A percentile compares a stretch with the other conserved stretches of the same genome.
Evolutionary conservation across 306 rosid species (phyloP).

Genomic region (Clitoria ternatea): DNA sequence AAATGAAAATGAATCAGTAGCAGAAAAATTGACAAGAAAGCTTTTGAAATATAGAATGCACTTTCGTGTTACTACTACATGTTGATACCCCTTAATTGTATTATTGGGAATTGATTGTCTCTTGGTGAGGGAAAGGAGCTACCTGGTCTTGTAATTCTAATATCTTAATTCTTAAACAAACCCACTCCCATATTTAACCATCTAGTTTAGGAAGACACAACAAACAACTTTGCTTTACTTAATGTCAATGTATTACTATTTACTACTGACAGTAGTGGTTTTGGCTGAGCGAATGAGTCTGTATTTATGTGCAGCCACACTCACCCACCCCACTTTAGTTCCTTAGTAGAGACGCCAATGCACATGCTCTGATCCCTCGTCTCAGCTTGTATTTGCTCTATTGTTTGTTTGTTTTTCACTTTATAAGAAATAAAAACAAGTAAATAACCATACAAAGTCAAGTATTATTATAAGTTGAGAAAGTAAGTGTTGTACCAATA

Average conservation of each 20-base stretch:
- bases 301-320: neutral
- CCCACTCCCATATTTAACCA: neutral
- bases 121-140: neutral
- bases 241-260: neutral
- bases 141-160: neutral
- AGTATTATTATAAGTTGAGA: too few species aligned
- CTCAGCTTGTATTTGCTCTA: neutral
- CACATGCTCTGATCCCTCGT: neutral
- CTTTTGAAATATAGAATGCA: neutral
- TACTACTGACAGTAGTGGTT: conserved; percentile 19
- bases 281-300: conserved; percentile 33
- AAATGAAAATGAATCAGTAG: neutral
- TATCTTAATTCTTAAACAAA: neutral
- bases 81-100: neutral
- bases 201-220: neutral
- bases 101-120: too few species aligned
- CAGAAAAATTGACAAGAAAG: neutral
- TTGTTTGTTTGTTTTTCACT: too few species aligned
- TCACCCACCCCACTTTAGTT: conserved; percentile 28
- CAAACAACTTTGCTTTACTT: neutral
- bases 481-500: too few species aligned
- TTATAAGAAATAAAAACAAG: too few species aligned
- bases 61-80: neutral
- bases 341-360: neutral
- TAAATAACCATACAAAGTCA: too few species aligned